phyloP scores from a whole-genome alignment of 306 rosid genomes.

The Cotoneaster glaucophyllus region DNA sequence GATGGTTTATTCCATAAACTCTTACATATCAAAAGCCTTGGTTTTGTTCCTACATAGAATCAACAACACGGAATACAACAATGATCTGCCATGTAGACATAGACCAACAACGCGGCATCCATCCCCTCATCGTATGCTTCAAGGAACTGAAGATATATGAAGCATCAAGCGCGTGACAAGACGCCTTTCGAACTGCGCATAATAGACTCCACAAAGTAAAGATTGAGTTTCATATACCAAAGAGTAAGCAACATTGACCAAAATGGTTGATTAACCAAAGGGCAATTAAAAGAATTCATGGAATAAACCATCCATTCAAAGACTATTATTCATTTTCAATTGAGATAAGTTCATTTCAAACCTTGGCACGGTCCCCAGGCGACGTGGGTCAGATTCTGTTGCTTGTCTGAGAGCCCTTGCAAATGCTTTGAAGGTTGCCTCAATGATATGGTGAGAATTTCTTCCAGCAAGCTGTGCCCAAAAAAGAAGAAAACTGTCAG shows the following conservation, averaged over 20 bases:
- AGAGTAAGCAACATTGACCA: neutral
- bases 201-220: conserved; percentile 2
- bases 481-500: conserved; percentile 14
- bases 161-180: conserved; percentile 55
- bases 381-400: conserved; percentile 73
- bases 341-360: conserved; percentile 23
- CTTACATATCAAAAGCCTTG: neutral
- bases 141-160: neutral
- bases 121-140: neutral
- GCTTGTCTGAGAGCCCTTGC: conserved; percentile 97
- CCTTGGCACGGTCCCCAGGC: conserved; percentile 82
- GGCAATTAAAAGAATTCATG: neutral
- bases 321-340: neutral
- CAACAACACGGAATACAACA: neutral
- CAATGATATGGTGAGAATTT: conserved; percentile 93
- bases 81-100: neutral
- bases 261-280: neutral
- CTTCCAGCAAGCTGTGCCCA: conserved; percentile 68
- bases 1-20: neutral
- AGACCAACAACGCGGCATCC: neutral
- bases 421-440: conserved; percentile 97
- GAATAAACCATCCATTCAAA: neutral
- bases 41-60: neutral
- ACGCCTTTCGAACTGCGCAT: conserved; percentile 88
- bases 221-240: conserved; percentile 7